Percentiles rank a stretch among this genome's conserved stretches.
phyloP scores from a whole-genome alignment of 352 stramenopile genomes.

The Phytophthora pseudosyringae region DNA sequence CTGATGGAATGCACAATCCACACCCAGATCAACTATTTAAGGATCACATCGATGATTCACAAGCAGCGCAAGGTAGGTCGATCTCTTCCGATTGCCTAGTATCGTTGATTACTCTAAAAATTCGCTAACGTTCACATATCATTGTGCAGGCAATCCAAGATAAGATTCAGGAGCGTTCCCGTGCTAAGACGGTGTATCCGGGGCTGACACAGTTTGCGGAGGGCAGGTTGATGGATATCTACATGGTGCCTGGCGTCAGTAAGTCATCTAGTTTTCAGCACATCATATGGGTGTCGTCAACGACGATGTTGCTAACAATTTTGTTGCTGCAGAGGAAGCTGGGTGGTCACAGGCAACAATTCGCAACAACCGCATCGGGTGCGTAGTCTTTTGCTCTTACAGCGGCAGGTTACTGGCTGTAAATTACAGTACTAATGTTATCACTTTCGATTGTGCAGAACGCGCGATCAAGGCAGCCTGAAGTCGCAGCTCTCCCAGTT shows the following conservation, averaged over 20 bases:
- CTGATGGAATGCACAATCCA: constrained; percentile 99
- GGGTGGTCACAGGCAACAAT: constrained; percentile 87
- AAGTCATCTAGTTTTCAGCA: constrained; percentile 37
- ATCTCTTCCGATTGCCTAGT: neutral
- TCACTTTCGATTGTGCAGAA: constrained; percentile 35
- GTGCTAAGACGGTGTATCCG: constrained; percentile 74
- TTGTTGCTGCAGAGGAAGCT: constrained; percentile 67
- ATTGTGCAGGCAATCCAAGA: constrained; percentile 75
- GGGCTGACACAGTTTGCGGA: constrained; percentile 79
- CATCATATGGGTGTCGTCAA: neutral
- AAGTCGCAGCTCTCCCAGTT: constrained; percentile 89
- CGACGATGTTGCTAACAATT: constrained; percentile 7
- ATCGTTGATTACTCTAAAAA: constrained; percentile 3
- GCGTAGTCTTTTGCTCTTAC: constrained; percentile 11
- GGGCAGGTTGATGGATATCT: constrained; percentile 85
- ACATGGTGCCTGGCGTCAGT: constrained; percentile 89
- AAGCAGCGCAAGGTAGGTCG: constrained; percentile 91
- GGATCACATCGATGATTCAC: constrained; percentile 95
- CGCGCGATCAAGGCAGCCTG: constrained; percentile 77
- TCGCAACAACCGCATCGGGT: constrained; percentile 88
- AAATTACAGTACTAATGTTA: neutral
- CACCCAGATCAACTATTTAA: constrained; percentile 97
- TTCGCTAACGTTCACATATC: neutral
- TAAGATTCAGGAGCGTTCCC: constrained; percentile 82
- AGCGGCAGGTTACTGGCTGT: constrained; percentile 3